phyloP scores from a whole-genome alignment of 257 asterid species.

The Przewalskia tangutica region DNA sequence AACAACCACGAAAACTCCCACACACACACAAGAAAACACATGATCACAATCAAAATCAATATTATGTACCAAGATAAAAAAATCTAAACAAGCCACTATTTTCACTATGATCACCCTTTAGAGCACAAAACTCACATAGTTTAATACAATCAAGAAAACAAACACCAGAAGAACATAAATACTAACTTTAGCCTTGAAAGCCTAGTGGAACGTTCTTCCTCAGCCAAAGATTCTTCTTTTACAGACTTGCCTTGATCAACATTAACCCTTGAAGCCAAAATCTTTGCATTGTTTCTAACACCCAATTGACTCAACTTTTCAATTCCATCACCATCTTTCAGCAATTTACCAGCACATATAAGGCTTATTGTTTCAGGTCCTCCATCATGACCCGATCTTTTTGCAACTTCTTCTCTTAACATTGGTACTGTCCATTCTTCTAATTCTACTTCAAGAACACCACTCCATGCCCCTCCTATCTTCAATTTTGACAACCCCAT shows the following conservation, averaged over 20 bases:
- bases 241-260: slow-evolving; percentile 54
- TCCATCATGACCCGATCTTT: slow-evolving; percentile 45
- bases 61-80: too few relatives aligned
- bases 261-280: slow-evolving; percentile 63
- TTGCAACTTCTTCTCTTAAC: slow-evolving; percentile 61
- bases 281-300: slow-evolving; percentile 56
- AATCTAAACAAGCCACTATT: neutral
- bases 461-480: slow-evolving; percentile 92
- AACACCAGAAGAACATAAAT: neutral
- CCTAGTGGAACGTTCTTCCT: slow-evolving; percentile 70
- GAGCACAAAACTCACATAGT: neutral
- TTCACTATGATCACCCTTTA: neutral
- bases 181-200: neutral
- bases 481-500: slow-evolving; percentile 54
- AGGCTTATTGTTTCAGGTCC: slow-evolving; percentile 47
- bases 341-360: slow-evolving; percentile 57
- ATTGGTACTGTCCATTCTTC: slow-evolving; percentile 73
- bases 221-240: slow-evolving; percentile 64
- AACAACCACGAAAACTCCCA: too few relatives aligned
- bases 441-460: slow-evolving; percentile 59
- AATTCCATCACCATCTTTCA: slow-evolving; percentile 57
- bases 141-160: neutral
- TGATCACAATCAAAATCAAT: too few relatives aligned
- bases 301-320: slow-evolving; percentile 71
- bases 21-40: too few relatives aligned